These are phyloP conservation scores for Pythium brachiatum DNA, from an alignment of 352 stramenopile species.

Conservation along the genomic window DNA sequence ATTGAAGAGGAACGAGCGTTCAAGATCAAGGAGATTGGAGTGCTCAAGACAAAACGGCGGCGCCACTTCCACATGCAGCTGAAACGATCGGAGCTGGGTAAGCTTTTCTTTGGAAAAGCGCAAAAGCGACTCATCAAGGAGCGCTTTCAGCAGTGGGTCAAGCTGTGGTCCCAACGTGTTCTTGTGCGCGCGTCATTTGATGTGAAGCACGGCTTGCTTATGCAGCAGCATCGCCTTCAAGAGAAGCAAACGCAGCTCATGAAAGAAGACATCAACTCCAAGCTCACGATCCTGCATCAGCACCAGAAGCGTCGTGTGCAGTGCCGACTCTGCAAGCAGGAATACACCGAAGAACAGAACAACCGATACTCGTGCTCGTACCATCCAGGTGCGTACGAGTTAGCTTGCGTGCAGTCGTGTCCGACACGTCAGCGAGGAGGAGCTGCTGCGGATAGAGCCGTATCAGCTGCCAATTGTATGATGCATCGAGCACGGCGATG, in stretches of 20 bases:
- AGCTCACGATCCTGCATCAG: constrained; percentile 52
- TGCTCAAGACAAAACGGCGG: constrained; percentile 47
- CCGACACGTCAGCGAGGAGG: constrained; percentile 30
- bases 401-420: constrained; percentile 62
- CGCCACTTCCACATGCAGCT: constrained; percentile 45
- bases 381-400: constrained; percentile 58
- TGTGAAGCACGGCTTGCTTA: constrained; percentile 55
- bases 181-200: constrained; percentile 62
- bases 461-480: constrained; percentile 46
- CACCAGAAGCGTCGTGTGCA: constrained; percentile 51
- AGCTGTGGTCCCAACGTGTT: constrained; percentile 51
- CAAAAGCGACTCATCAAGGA: constrained; percentile 37
- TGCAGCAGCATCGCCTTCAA: constrained; percentile 50
- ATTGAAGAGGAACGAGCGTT: constrained; percentile 40
- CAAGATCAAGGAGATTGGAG: constrained; percentile 52
- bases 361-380: constrained; percentile 61
- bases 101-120: constrained; percentile 46
- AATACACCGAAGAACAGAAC: constrained; percentile 78
- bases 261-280: constrained; percentile 25
- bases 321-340: constrained; percentile 57
- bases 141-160: constrained; percentile 61
- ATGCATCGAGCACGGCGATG: constrained; percentile 67
- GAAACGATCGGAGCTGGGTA: constrained; percentile 44
- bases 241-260: constrained; percentile 16
- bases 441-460: background rate